These are phyloP conservation scores for Calonectria multiphialidica DNA, from an alignment of 2,329 filamentous ascomycete species.

Conservation along the genomic window DNA sequence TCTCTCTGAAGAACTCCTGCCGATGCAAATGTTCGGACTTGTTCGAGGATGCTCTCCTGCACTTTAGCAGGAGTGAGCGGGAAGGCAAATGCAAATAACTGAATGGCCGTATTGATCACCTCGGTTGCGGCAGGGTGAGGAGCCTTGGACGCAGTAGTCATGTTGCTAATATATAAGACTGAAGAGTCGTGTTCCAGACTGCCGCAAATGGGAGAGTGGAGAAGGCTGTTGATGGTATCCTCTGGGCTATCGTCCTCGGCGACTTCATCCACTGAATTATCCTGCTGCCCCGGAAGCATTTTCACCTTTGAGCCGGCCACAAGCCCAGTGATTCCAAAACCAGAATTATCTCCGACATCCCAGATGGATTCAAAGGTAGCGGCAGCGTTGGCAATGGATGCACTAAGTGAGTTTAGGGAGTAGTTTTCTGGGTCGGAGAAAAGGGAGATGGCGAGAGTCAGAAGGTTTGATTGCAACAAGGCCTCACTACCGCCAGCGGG, in stretches of 20 bases:
- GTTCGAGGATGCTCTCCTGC: slow-evolving; percentile 95
- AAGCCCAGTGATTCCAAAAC: slow-evolving; percentile 91
- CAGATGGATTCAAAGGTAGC: slow-evolving; percentile 94
- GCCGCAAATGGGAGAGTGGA: slow-evolving; percentile 80
- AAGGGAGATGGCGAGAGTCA: slow-evolving; percentile 89
- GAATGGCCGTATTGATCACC: slow-evolving; percentile 93
- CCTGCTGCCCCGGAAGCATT: slow-evolving; percentile 77
- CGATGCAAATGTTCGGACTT: slow-evolving; percentile 90
- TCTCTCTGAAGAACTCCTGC: slow-evolving; percentile 85
- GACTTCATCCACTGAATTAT: slow-evolving; percentile 57
- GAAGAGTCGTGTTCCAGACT: slow-evolving; percentile 92
- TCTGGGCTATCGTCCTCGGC: slow-evolving; percentile 71
- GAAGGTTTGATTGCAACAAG: slow-evolving; percentile 88
- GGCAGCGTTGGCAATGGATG: slow-evolving; percentile 90
- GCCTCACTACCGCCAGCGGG: slow-evolving; percentile 87
- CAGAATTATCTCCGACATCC: slow-evolving; percentile 94
- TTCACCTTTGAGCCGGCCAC: slow-evolving; percentile 82
- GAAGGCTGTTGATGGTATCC: slow-evolving; percentile 70
- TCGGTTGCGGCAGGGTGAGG: slow-evolving; percentile 91
- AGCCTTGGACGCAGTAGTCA: slow-evolving; percentile 56
- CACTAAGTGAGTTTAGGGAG: slow-evolving; percentile 84
- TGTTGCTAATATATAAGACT: slow-evolving; percentile 74
- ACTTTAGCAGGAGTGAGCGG: slow-evolving; percentile 91
- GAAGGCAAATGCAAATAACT: slow-evolving; percentile 91
- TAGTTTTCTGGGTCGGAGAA: slow-evolving; percentile 96